Base-by-base conservation (phyloP, 192 early-diverging fungal genomes). In the Coemansia sp. region DNA sequence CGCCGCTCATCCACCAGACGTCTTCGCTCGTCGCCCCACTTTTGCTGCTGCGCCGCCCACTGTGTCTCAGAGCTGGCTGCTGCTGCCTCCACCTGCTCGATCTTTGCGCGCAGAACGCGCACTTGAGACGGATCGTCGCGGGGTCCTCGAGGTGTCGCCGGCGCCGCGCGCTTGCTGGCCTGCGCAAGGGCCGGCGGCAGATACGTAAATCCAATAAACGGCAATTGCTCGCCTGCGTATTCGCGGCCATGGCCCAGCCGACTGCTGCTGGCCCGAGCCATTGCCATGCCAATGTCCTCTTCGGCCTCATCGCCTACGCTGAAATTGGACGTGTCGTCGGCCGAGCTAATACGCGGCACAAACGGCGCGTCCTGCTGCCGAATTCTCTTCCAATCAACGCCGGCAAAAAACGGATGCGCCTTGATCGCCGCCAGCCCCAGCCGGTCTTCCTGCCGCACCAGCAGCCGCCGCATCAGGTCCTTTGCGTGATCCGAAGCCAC, bases 261-360 rank as follows among this genome's bases (percentile, higher is more conserved):
- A 25, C 75, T 81, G 66, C 72, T 73, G 68, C 79, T 75, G 25
- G 83, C 77, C 14, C 76, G 78, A 37, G 65, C 85, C 60, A 51
- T 69, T 57, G 70, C 82, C 49, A 54, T 81, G 57, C 55, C 73
- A 28, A 77, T 67, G 44, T 81, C 81, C 20, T 83, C 79, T 20
- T 81, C 87, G 55, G 87, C 77, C 19, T 93, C 91, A 53, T 92
- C 92, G 56, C 88, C 84, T 56, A 89, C 86, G 57, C 89, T 85
- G 83, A 97, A 97, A 69, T 94, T 93, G 37, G 88, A 87, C 0
- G 92, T 97, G 65, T 97, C 94, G 28, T 93, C 90, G 19, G 90
- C 87, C 15, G 92, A 85, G 60, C 82, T 86, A n/a, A 95, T 83
- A n/a, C 89, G 81, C 21, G 94, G 94, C 3, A 94, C 70, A 82